Base-by-base conservation (phyloP, 192 early-diverging fungal species). In the Podila verticillata region DNA sequence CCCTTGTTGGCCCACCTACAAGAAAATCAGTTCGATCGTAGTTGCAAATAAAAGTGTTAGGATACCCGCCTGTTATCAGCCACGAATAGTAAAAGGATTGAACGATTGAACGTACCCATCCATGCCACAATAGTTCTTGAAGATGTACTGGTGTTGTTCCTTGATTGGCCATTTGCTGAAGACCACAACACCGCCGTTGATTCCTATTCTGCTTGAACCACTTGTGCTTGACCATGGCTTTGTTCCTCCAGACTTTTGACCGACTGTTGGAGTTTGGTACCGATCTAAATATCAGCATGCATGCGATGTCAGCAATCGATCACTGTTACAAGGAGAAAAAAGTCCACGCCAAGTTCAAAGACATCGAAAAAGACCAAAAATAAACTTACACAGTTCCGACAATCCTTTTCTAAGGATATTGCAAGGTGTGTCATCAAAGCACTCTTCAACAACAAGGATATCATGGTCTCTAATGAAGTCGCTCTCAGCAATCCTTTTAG, bases 161-260 rank as follows among this genome's bases (percentile, higher is more conserved):
- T 44, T 67, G 20, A 80, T 80, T 31, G 77, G 77, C 77, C 77
- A 80, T 24, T 80, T 80, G 70, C 77, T 80, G 17, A 80, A 35
- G 56, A 80, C 68, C 15, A 63, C 54, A 9, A 72, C 77, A 31
- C 77, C 77, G 34, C 77, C 77, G 39, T 72, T 60, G 5, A 26
- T 67, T 56, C 71, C 77, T 15, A 44, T 1, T 8, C 59, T 10
- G 3, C 24, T 34, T 5, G 58, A 22, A 31, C 35, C 67, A 30
- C 67, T 63, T 2, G 56, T 67, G 22, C 77, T 69, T 24, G 77
- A 68, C 20, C 69, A 72, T n/a, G 70, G 72, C n/a, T 57, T 65
- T 61, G 69, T 72, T 12, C 77, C 77, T 22, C 44, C 65, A 31
- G 68, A 72, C 39, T 31, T 68, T 26, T 62, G 63, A 12, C 77